phyloP scores from a whole-genome alignment of 805 yeast species.

The Candida boidinii region DNA sequence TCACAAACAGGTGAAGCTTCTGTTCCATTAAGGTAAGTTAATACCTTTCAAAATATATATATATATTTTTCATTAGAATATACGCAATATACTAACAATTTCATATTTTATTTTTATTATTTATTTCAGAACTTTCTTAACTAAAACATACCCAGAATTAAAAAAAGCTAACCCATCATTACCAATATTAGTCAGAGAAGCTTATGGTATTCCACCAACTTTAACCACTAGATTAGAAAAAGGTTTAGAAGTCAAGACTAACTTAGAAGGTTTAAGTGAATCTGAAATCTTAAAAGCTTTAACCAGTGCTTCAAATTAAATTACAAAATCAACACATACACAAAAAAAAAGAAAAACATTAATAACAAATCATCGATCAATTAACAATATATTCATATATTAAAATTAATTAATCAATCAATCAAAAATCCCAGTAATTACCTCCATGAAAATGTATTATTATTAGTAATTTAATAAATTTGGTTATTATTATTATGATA shows the following conservation, averaged over 20 bases:
- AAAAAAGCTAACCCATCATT: slow-evolving; percentile 53
- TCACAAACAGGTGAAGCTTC: slow-evolving; percentile 75
- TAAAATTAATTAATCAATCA: no score
- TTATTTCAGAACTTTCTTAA: slow-evolving; percentile 42
- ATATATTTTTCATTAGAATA: neutral
- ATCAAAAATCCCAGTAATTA: no score
- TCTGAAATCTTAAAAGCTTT: slow-evolving; percentile 32
- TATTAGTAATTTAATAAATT: no score
- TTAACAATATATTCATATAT: no score
- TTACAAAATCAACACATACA: neutral
- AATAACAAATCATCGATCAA: neutral
- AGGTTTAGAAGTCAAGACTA: slow-evolving; percentile 41
- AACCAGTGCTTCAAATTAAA: slow-evolving; percentile 7
- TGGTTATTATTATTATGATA: no score
- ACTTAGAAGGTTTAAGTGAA: slow-evolving; percentile 39
- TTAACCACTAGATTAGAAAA: slow-evolving; percentile 65
- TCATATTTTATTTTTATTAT: neutral
- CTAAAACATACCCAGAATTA: slow-evolving; percentile 56
- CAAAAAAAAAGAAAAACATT: no score
- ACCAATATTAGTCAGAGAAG: slow-evolving; percentile 75
- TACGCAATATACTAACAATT: neutral
- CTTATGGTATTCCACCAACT: slow-evolving; percentile 63
- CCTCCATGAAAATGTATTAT: no score
- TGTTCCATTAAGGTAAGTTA: slow-evolving; percentile 43
- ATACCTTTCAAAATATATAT: slow-evolving; percentile 3